Percentiles rank a stretch among this genome's conserved stretches.
phyloP scores from a whole-genome alignment of 371 early-diverging fungal species.

The Mortierella sp. region DNA sequence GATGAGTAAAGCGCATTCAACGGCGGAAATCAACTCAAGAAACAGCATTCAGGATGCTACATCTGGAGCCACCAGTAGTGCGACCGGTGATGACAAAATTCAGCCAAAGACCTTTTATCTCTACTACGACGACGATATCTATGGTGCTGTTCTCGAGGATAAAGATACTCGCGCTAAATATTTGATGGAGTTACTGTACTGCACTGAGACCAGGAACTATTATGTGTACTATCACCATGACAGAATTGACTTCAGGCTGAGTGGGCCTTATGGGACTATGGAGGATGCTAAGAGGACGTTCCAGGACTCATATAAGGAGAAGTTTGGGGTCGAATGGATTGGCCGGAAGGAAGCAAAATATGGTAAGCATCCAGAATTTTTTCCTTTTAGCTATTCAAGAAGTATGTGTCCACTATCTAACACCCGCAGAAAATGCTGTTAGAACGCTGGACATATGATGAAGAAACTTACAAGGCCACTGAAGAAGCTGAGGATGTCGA shows the following conservation, averaged over 20 bases:
- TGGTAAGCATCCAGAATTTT: not conserved
- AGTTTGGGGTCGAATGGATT: conserved; percentile 13
- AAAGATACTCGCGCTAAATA: conserved; percentile 14
- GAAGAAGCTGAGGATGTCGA: no score
- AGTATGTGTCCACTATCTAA: no score
- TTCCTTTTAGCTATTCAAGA: no score
- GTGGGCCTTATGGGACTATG: conserved; percentile 23
- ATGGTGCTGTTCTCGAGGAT: conserved; percentile 8
- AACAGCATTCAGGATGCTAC: conserved; percentile 4
- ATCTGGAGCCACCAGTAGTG: no score
- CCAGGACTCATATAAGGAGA: conserved; percentile 16
- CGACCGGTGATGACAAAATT: not conserved
- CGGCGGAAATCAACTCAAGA: no score
- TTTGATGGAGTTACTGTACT: conserved; percentile 26
- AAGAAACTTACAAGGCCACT: no score
- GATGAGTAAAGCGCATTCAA: no score
- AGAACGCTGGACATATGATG: no score
- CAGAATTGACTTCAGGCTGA: conserved; percentile 26
- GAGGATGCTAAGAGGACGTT: conserved; percentile 17
- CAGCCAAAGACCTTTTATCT: conserved; percentile 19
- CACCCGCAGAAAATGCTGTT: no score
- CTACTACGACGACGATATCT: conserved; percentile 29
- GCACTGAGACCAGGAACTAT: conserved; percentile 20
- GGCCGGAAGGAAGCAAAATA: conserved; percentile 15
- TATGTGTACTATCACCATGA: conserved; percentile 35